Percentiles rank a stretch among this genome's conserved stretches.
Conservation (phyloP, 2,329 filamentous ascomycete genomes). For the Ceratocystis variospora region DNA sequence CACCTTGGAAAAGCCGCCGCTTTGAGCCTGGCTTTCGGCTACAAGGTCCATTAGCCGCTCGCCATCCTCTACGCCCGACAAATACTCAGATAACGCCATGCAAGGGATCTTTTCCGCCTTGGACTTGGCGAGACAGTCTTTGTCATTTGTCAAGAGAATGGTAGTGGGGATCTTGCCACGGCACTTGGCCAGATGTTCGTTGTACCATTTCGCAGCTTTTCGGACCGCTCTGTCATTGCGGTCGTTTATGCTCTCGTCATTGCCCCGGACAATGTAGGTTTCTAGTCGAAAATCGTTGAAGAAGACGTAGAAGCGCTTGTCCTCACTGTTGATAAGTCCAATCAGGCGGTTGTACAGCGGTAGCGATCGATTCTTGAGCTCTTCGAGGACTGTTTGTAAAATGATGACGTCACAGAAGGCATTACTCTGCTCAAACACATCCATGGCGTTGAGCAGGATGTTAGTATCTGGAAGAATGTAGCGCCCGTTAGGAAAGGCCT, state of each 20-base stretch:
- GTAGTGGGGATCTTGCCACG: constrained; percentile 56
- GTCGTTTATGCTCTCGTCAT: constrained; percentile 85
- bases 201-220: constrained; percentile 79
- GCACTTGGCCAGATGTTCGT: constrained; percentile 57
- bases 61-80: constrained; percentile 68
- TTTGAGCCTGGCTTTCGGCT: constrained; percentile 58
- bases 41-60: constrained; percentile 89
- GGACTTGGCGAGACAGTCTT: constrained; percentile 71
- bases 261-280: constrained; percentile 63
- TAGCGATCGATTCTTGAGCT: constrained; percentile 82
- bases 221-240: constrained; percentile 88
- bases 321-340: constrained; percentile 81
- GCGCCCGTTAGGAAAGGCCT: constrained; percentile 69
- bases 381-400: constrained; percentile 89
- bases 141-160: constrained; percentile 90
- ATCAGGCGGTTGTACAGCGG: constrained; percentile 91
- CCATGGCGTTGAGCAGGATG: constrained; percentile 88
- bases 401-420: constrained; percentile 96
- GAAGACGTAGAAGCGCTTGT: constrained; percentile 96
- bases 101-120: constrained; percentile 60
- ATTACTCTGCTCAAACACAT: constrained; percentile 81
- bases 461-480: constrained; percentile 96
- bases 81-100: constrained; percentile 59
- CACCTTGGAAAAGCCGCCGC: constrained; percentile 44
- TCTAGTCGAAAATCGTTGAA: constrained; percentile 97